A percentile compares a stretch with the other conserved stretches of the same genome.
These are phyloP conservation scores for Grosmannia serpens DNA, from an alignment of 2,329 filamentous ascomycete genomes.

Conservation along the genomic window DNA sequence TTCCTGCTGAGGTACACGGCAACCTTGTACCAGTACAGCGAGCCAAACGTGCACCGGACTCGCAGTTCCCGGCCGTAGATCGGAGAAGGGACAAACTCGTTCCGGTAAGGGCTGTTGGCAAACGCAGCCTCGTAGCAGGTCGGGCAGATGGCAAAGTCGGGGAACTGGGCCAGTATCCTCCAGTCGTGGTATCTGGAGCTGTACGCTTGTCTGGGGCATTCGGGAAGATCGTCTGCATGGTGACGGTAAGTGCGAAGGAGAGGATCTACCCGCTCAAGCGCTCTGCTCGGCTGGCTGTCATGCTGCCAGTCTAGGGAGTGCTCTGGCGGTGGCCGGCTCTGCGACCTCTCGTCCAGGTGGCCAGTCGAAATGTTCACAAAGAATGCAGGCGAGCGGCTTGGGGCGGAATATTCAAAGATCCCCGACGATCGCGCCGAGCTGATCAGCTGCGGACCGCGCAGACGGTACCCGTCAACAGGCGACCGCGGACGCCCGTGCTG, in stretches of 20 bases:
- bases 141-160: constrained; percentile 70
- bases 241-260: constrained; percentile 27
- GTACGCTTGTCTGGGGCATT: constrained; percentile 56
- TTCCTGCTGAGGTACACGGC: constrained; percentile 74
- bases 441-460: neutral
- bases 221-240: constrained; percentile 50
- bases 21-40: constrained; percentile 67
- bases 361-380: constrained; percentile 4
- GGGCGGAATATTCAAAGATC: neutral
- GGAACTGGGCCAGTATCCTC: constrained; percentile 50
- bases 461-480: constrained; percentile 2
- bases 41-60: constrained; percentile 68
- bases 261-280: constrained; percentile 2
- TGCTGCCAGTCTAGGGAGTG: neutral
- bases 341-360: neutral
- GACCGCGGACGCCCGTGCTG: constrained; percentile 6
- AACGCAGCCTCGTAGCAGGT: constrained; percentile 66
- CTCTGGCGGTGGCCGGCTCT: neutral
- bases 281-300: neutral
- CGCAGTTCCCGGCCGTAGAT: constrained; percentile 43
- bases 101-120: constrained; percentile 52
- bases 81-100: constrained; percentile 52
- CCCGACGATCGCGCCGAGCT: constrained; percentile 6
- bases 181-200: constrained; percentile 61
- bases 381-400: constrained; percentile 3